Evolutionary conservation across 495 filamentous ascomycete genomes (phyloP).

Genomic region (Chaetomium tenue): DNA sequence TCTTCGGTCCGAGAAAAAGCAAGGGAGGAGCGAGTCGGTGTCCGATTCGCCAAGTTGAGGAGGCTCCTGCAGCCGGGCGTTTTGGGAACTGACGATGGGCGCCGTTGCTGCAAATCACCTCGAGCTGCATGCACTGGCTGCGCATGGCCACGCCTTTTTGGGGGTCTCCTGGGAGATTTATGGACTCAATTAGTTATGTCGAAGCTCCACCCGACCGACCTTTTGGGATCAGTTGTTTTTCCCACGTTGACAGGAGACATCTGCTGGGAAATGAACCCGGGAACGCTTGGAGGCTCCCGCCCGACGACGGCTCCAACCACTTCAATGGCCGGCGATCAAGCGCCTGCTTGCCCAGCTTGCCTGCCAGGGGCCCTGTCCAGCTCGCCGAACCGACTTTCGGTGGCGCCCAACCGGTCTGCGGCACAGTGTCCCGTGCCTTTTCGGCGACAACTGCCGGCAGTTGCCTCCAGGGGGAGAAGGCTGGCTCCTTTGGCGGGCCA

Average conservation of each 20-base stretch:
- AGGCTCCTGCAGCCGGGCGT: not conserved
- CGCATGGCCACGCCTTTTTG: not conserved
- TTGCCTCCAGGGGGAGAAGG: not conserved
- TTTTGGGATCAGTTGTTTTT: no score
- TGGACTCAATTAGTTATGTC: no score
- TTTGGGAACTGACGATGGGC: not conserved
- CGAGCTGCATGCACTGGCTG: not conserved
- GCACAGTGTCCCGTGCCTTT: not conserved
- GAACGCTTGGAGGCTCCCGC: not conserved
- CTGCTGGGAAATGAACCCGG: not conserved
- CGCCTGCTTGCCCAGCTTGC: not conserved
- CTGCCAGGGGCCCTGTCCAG: not conserved
- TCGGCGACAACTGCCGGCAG: constrained; percentile 13
- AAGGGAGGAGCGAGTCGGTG: not conserved
- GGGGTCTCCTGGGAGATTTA: no score
- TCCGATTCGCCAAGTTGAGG: not conserved
- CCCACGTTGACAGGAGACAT: not conserved
- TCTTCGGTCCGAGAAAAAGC: not conserved
- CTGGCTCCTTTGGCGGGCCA: not conserved
- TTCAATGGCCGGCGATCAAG: not conserved
- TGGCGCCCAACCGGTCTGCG: constrained; percentile 10
- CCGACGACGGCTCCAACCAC: not conserved
- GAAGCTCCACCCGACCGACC: no score
- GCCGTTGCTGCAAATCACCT: not conserved
- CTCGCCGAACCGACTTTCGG: not conserved